Percentiles rank a stretch among this genome's conserved stretches.
Evolutionary conservation across 805 yeast genomes (phyloP).

Genomic region (Candida peoriensis): DNA sequence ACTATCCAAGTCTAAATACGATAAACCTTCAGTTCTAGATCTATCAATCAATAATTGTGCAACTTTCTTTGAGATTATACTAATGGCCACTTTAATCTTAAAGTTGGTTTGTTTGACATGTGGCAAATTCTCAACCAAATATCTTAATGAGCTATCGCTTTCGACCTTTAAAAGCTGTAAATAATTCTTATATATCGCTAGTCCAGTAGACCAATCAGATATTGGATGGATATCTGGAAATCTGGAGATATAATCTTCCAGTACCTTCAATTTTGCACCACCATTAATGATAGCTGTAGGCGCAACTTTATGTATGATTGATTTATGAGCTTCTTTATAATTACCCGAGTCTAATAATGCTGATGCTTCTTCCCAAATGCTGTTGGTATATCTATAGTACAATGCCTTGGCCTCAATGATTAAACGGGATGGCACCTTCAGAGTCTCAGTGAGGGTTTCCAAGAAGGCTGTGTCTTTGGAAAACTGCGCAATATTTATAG

Average conservation of each 20-base stretch:
- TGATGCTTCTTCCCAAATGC: conserved; percentile 54
- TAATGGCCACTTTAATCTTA: conserved; percentile 43
- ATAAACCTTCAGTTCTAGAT: conserved; percentile 11
- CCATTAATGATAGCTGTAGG: conserved; percentile 64
- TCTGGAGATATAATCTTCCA: conserved; percentile 33
- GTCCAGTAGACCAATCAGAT: conserved; percentile 51
- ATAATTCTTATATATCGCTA: conserved; percentile 53
- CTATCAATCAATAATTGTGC: conserved; percentile 21
- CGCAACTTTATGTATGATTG: conserved; percentile 56
- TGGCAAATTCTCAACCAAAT: conserved; percentile 42
- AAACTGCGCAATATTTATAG: conserved; percentile 22
- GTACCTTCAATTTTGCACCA: conserved; percentile 22
- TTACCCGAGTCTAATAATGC: conserved; percentile 57
- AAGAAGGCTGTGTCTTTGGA: conserved; percentile 20
- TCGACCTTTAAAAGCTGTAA: conserved; percentile 29
- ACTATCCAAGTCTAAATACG: conserved; percentile 20
- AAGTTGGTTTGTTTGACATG: conserved; percentile 31
- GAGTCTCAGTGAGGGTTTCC: conserved; percentile 30
- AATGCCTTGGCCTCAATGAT: conserved; percentile 59
- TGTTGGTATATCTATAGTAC: conserved; percentile 41
- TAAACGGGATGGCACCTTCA: conserved; percentile 44
- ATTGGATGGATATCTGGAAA: conserved; percentile 41
- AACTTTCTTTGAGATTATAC: conserved; percentile 46
- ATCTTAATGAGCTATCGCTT: conserved; percentile 27
- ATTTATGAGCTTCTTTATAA: conserved; percentile 59